Conservation (phyloP, 345 rosid genomes). For the Rhizophora apiculata region DNA sequence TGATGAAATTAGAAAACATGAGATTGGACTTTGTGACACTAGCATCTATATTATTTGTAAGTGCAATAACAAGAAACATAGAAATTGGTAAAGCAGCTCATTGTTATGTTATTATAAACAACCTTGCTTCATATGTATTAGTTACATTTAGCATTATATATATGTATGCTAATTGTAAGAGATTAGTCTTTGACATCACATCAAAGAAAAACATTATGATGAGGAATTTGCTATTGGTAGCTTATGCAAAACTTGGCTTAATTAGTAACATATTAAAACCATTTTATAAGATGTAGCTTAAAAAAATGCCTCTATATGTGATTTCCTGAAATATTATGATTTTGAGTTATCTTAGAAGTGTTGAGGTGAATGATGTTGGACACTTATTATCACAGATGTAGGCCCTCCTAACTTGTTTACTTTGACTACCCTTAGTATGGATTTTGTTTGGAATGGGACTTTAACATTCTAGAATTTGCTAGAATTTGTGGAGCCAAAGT, state of each 20-base stretch:
- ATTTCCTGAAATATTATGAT: conserved; percentile 66
- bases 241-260: conserved; percentile 55
- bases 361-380: conserved; percentile 50
- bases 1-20: conserved; percentile 50
- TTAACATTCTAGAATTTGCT: conserved; percentile 21
- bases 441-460: conserved; percentile 52
- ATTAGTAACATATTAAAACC: conserved; percentile 58
- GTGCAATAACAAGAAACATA: conserved; percentile 38
- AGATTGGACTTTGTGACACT: conserved; percentile 68
- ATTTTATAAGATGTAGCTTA: conserved; percentile 72
- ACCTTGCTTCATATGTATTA: conserved; percentile 46
- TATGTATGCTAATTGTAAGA: conserved; percentile 67
- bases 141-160: conserved; percentile 45
- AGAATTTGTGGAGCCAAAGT: too few relatives aligned
- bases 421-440: conserved; percentile 58
- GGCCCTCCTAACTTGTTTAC: conserved; percentile 43
- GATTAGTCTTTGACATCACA: conserved; percentile 45
- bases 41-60: conserved; percentile 52
- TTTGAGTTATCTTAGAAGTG: conserved; percentile 40
- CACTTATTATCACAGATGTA: conserved; percentile 63
- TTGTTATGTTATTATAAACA: conserved; percentile 59
- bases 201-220: conserved; percentile 42
- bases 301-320: conserved; percentile 54
- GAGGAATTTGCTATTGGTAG: conserved; percentile 65
- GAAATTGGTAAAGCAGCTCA: conserved; percentile 62